Percentiles rank a stretch among this genome's conserved stretches.
phyloP scores from a whole-genome alignment of 768 basidiomycete species.

The Leccinum broughii region DNA sequence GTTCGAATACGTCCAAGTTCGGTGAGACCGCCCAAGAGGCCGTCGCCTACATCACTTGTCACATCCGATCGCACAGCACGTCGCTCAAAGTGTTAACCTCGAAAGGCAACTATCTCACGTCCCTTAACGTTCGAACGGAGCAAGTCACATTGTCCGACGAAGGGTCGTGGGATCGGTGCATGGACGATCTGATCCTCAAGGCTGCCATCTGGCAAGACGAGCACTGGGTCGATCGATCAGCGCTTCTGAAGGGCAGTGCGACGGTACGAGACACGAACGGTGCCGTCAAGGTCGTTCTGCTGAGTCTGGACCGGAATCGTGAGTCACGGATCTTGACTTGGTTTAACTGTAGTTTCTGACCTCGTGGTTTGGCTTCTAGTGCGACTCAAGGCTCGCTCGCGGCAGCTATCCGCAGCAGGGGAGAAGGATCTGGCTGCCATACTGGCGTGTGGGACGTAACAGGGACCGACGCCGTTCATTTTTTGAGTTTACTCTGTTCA shows the following conservation, averaged over 20 bases:
- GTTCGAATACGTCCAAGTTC: slow-evolving; percentile 60
- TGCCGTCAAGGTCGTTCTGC: slow-evolving; percentile 80
- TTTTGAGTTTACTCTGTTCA: not conserved
- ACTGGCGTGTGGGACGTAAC: slow-evolving; percentile 42
- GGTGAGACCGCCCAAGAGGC: slow-evolving; percentile 75
- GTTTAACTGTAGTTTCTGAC: slow-evolving; percentile 13
- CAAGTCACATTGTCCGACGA: slow-evolving; percentile 68
- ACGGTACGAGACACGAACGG: slow-evolving; percentile 39
- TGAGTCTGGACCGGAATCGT: slow-evolving; percentile 93
- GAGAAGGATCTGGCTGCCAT: slow-evolving; percentile 83
- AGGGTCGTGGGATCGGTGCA: slow-evolving; percentile 61
- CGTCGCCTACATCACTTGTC: slow-evolving; percentile 70
- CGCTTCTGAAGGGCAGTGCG: slow-evolving; percentile 51
- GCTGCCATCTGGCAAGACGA: slow-evolving; percentile 93
- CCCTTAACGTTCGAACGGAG: slow-evolving; percentile 81
- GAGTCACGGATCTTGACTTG: slow-evolving; percentile 36
- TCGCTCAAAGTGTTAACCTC: slow-evolving; percentile 95
- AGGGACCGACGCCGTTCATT: not conserved
- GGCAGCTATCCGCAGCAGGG: slow-evolving; percentile 81
- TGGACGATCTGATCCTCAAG: slow-evolving; percentile 95
- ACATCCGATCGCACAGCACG: slow-evolving; percentile 69
- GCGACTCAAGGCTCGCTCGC: slow-evolving; percentile 85
- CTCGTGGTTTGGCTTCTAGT: slow-evolving; percentile 48
- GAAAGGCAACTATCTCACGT: slow-evolving; percentile 88
- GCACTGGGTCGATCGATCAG: slow-evolving; percentile 86